phyloP scores from a whole-genome alignment of 2,329 filamentous ascomycete species.

The Colletotrichum camelliae region DNA sequence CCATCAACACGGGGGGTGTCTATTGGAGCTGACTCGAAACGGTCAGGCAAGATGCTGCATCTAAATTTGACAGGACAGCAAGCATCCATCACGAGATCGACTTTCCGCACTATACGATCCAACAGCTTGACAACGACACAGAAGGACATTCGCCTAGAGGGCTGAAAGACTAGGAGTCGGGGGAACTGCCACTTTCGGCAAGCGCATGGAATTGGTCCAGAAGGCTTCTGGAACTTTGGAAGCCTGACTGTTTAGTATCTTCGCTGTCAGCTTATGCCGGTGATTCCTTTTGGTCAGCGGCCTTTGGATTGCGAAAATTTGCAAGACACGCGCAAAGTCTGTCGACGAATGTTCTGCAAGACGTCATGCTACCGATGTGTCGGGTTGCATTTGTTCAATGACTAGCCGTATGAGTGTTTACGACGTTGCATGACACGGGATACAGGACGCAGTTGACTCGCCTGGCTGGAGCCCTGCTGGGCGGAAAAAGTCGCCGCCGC shows the following conservation, averaged over 20 bases:
- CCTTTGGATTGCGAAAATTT: background rate
- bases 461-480: background rate
- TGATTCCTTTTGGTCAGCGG: background rate
- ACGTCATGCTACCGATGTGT: background rate
- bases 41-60: background rate
- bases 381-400: background rate
- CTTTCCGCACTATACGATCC: background rate
- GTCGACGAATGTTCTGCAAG: background rate
- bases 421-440: conserved; percentile 1
- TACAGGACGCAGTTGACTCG: background rate
- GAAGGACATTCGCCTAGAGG: background rate
- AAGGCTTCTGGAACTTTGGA: conserved; percentile 14
- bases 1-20: background rate
- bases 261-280: conserved; percentile 9
- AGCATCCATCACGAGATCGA: background rate
- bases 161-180: background rate
- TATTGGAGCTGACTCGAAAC: background rate
- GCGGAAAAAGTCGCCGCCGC: background rate
- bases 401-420: background rate
- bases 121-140: background rate
- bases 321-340: background rate
- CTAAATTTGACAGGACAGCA: background rate
- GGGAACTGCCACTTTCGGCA: conserved; percentile 9
- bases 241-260: background rate
- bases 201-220: conserved; percentile 5